A percentile compares a stretch with the other conserved stretches of the same genome.
Conservation (phyloP, 257 asterid genomes). For the Verbena officinalis region DNA sequence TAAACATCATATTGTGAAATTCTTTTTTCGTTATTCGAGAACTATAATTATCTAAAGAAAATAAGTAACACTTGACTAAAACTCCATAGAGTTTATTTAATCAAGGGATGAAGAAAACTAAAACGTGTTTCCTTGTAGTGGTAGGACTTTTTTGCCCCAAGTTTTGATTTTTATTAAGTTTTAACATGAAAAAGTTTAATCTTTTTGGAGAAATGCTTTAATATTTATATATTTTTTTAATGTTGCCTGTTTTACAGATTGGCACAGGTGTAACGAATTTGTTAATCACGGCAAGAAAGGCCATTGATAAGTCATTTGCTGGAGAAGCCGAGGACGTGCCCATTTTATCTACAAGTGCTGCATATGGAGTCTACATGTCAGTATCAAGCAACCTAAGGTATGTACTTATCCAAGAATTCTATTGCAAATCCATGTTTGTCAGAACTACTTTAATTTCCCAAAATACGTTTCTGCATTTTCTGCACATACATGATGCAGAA, state of each 20-base stretch:
- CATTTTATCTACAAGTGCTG: slow-evolving; percentile 70
- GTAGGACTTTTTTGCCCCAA: no score
- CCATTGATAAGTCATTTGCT: slow-evolving; percentile 72
- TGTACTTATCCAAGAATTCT: slow-evolving; percentile 4
- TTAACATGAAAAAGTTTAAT: not conserved
- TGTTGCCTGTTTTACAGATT: slow-evolving; percentile 46
- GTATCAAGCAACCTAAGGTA: slow-evolving; percentile 97
- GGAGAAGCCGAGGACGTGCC: slow-evolving; percentile 94
- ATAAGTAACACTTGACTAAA: no score
- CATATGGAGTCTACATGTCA: slow-evolving; percentile 93
- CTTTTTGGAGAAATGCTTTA: not conserved
- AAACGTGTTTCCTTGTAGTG: no score
- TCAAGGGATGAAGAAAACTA: no score
- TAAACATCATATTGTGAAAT: no score
- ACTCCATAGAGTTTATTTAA: no score
- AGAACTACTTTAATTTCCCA: no score
- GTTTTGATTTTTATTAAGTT: no score
- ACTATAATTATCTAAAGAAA: no score
- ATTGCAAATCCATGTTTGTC: not conserved
- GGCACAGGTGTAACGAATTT: slow-evolving; percentile 93
- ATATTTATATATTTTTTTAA: slow-evolving; percentile 12
- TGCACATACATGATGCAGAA: not conserved
- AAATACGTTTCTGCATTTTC: no score
- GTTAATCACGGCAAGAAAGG: slow-evolving; percentile 68
- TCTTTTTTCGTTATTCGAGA: no score